Base-by-base conservation (phyloP, 495 filamentous ascomycete genomes). In the Trichocladium uniseriatum region DNA sequence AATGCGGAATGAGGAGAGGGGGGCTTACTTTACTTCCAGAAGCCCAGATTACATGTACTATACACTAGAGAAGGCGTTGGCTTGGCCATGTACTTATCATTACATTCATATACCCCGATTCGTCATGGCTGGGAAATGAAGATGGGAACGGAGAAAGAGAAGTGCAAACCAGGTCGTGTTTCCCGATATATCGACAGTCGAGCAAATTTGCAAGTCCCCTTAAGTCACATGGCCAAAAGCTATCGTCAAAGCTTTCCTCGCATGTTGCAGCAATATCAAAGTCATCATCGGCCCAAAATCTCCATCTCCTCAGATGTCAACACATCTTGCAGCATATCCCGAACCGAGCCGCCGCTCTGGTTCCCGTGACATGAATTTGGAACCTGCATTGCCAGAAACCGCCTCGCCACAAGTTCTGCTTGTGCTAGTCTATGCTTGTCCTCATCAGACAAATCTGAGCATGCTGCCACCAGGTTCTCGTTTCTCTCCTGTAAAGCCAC, bases 401-500 rank as follows among this genome's bases (percentile, higher is more conserved):
- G 39, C 20, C 51, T 54, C 0, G 55, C 48, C 13, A 56, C 35
- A 7, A 42, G 22, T 36, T 61, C 54, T 5, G 62, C 56, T 15
- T 49, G 4, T 2, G 38, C 19, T 21, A 60, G 11, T 22, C 28
- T 20, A 1, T 41, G 38, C 35, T 49, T 43, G 13, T 61, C 54
- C 21, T 59, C 52, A 19, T 53, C 54, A 3, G 42, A 42, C 9
- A 48, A 24, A 15, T 41, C 38, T 4, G 43, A 16, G 21, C 28
- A 54, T 8, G 38, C 54, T 16, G 43, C 56, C 8, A 45, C 53
- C 3, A 71, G 48, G 13, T 65, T 59, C 40, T 64, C 61, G 18
- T 87, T 86, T 47, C 76, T 77, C 20, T 79, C 80, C 34, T 79
- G 69, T 43, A 94, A 67, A 15, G 79, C 67, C 27, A 84, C 81